These are phyloP conservation scores for Erythrobasidium yunnanense DNA, from an alignment of 768 basidiomycete species.

Conservation along the genomic window DNA sequence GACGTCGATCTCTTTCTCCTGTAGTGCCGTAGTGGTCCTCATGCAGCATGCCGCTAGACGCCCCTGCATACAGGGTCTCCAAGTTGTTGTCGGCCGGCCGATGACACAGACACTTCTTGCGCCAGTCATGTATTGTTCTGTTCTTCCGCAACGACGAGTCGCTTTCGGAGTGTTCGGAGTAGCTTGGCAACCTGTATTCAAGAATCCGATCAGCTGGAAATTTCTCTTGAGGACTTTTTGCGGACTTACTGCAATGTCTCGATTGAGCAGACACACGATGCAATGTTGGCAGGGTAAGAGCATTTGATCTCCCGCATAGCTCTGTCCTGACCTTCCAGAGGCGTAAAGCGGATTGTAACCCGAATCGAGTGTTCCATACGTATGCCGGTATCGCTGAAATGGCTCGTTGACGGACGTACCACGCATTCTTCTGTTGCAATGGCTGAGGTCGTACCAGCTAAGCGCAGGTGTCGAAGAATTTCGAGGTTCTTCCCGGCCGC, in stretches of 20 bases:
- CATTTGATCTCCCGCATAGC: conserved; percentile 7
- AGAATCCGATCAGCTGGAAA: not conserved
- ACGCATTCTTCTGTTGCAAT: not conserved
- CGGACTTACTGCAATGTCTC: conserved; percentile 11
- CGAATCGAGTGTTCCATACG: not conserved
- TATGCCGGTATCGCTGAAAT: conserved; percentile 13
- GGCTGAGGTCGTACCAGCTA: too few species aligned
- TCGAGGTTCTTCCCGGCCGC: not conserved
- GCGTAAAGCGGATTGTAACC: conserved; percentile 1
- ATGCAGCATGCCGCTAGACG: not conserved
- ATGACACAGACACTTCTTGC: conserved; percentile 6
- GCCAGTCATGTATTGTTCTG: not conserved
- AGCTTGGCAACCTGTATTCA: conserved; percentile 3
- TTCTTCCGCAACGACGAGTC: not conserved
- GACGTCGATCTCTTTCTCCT: not conserved
- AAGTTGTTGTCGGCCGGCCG: conserved; percentile 1
- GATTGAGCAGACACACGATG: conserved; percentile 1
- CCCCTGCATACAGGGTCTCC: conserved; percentile 3
- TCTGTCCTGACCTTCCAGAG: not conserved
- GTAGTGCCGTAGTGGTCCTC: conserved; percentile 17
- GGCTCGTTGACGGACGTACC: conserved; percentile 7
- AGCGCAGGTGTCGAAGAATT: not conserved
- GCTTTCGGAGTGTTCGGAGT: not conserved
- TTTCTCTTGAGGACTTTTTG: too few species aligned
- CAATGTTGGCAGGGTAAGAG: not conserved